phyloP scores from a whole-genome alignment of 2,329 filamentous ascomycete genomes.

The Xylariomycetidae sp. region DNA sequence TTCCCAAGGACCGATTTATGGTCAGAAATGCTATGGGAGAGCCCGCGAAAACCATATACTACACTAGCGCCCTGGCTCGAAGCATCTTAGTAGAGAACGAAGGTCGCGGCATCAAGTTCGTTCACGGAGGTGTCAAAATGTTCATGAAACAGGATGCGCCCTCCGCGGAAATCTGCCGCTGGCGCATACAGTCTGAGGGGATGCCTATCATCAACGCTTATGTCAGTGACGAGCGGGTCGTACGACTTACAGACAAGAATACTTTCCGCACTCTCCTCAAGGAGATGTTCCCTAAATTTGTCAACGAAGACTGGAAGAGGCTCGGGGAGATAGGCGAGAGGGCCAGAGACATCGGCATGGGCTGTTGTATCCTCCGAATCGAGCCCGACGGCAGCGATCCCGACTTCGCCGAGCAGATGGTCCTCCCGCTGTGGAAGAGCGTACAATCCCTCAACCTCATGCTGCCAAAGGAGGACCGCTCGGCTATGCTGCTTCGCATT shows the following conservation, averaged over 20 bases:
- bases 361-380: conserved; percentile 84
- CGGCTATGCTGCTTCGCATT: conserved; percentile 83
- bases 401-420: conserved; percentile 70
- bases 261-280: conserved; percentile 79
- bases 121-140: conserved; percentile 97
- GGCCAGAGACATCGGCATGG: conserved; percentile 75
- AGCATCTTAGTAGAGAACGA: conserved; percentile 86
- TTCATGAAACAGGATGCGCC: conserved; percentile 97
- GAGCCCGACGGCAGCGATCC: conserved; percentile 65
- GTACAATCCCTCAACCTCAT: conserved; percentile 91
- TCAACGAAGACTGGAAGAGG: conserved; percentile 66
- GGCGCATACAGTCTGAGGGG: conserved; percentile 94
- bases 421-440: conserved; percentile 90
- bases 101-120: conserved; percentile 86
- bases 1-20: conserved; percentile 90
- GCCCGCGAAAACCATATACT: conserved; percentile 94
- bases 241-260: conserved; percentile 70
- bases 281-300: conserved; percentile 94
- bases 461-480: conserved; percentile 94
- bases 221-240: conserved; percentile 71
- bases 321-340: conserved; percentile 86
- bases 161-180: conserved; percentile 78
- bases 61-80: conserved; percentile 78
- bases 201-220: conserved; percentile 88
- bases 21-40: conserved; percentile 88